phyloP scores from a whole-genome alignment of 768 basidiomycete genomes.

The Pleurotus ostreatus region DNA sequence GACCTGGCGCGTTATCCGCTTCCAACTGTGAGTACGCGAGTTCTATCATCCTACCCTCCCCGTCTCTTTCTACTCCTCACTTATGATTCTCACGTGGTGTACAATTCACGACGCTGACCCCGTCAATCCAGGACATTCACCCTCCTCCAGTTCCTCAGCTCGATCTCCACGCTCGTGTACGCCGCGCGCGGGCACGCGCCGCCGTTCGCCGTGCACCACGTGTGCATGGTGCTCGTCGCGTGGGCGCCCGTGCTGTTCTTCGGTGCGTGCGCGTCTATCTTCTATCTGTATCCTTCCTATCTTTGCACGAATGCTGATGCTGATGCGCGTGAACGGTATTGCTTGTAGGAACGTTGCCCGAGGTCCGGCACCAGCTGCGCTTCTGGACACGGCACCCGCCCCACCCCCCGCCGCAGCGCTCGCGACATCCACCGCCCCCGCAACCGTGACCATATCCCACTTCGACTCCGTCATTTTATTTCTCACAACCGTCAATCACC shows the following conservation, averaged over 20 bases:
- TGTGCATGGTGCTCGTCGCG: conserved; percentile 52
- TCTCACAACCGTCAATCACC: background rate
- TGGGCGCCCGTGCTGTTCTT: conserved; percentile 60
- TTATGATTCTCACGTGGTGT: too few relatives aligned
- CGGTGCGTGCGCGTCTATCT: conserved; percentile 27
- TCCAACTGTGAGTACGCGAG: conserved; percentile 42
- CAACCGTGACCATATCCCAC: too few relatives aligned
- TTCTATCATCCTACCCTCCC: conserved; percentile 10
- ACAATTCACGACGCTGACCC: too few relatives aligned
- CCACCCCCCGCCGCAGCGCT: background rate
- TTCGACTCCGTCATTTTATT: too few relatives aligned
- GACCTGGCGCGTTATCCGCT: conserved; percentile 50
- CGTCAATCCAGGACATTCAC: conserved; percentile 28
- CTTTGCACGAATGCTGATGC: background rate
- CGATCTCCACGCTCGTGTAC: conserved; percentile 50
- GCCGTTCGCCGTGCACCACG: conserved; percentile 62
- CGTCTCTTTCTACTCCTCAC: background rate
- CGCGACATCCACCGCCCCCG: background rate
- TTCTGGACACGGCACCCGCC: background rate
- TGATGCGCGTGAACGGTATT: background rate
- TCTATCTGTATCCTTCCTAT: background rate
- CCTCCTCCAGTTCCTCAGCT: conserved; percentile 41
- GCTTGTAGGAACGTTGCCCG: background rate
- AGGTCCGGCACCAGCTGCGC: background rate
- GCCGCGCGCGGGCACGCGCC: conserved; percentile 36